Evolutionary conservation across 306 rosid genomes (phyloP), one percentile per base, ranked within the genome.

Genomic region (Lathyrus sativus): DNA sequence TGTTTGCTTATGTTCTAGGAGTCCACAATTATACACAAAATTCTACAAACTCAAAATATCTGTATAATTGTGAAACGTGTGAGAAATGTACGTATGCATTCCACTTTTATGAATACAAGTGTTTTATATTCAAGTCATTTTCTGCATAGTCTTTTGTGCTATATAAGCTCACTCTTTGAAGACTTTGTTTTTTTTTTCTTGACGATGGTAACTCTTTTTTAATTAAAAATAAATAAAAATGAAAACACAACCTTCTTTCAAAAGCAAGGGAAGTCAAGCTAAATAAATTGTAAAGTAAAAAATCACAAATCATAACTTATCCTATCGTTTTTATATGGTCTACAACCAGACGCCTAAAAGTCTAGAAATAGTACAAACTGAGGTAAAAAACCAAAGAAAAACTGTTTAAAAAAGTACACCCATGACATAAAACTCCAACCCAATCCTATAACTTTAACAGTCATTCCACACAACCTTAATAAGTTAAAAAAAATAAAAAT

Each of bases 281-380:
- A 31, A 48, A 15, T 5, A 24, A 13, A 8, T 3, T 28, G 38
- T 65, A 24, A 6, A 11, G 35, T 45, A 46, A 18, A 18, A 38
- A 48, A 29, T 65, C 26, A 43, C 35, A 37, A 35, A 42, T 26
- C 7, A 54, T 38, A 66, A 41, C 33, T 72, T 42, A 72, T 65
- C 53, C 60, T 55, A 57, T 74, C 19, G 42, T 13, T 35, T 22
- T 31, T 17, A 18, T 48, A 46, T 43, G 22, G 4, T 64, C 42
- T 38, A 43, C 55, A 67, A 17, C 54, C 26, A 72, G 66, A 72
- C 54, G 6, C 31, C 43, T 18, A 5, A 5, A 18, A 37, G 38
- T 13, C 56, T 58, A 69, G 33, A 46, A 46, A 62, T 74, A 56
- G 62, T 28, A 76, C 78, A 75, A 31, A 19, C 26, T 13, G 31